Conservation (phyloP, 2,329 filamentous ascomycete species). For the Trichophyton rubrum region DNA sequence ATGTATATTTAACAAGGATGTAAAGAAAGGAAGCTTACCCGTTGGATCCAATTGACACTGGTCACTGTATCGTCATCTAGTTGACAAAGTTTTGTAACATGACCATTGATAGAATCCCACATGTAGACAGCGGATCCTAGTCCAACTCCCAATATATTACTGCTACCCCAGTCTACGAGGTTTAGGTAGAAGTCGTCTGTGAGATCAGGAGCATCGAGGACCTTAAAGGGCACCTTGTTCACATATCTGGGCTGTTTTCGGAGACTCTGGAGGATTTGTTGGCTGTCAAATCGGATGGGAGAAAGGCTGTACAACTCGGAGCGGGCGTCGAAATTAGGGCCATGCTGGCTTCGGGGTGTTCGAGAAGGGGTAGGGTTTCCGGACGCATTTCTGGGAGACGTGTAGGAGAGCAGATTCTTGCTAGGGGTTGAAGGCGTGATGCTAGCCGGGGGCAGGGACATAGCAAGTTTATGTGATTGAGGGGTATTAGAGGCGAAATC, state of each 20-base stretch:
- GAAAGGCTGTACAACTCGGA: conserved; percentile 94
- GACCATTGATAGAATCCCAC: conserved; percentile 88
- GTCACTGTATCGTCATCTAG: conserved; percentile 88
- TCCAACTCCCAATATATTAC: conserved; percentile 85
- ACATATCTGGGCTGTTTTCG: conserved; percentile 79
- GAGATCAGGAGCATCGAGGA: conserved; percentile 87
- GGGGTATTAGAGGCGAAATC: conserved; percentile 70
- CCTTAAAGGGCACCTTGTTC: conserved; percentile 95
- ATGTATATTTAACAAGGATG: conserved; percentile 3
- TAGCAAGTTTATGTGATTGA: conserved; percentile 50
- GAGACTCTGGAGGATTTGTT: conserved; percentile 83
- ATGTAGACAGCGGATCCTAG: conserved; percentile 90
- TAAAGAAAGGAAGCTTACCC: conserved; percentile 34
- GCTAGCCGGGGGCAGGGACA: conserved; percentile 54
- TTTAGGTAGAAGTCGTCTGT: conserved; percentile 98
- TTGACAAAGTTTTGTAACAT: conserved; percentile 88
- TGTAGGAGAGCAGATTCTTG: conserved; percentile 92
- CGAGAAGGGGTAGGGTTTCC: conserved; percentile 81
- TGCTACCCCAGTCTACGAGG: conserved; percentile 92
- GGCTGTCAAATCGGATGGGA: conserved; percentile 82
- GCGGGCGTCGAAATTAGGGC: conserved; percentile 74
- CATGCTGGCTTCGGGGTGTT: conserved; percentile 78
- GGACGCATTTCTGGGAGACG: conserved; percentile 59
- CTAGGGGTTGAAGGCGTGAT: conserved; percentile 89
- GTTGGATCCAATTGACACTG: conserved; percentile 96